A percentile compares a stretch with the other conserved stretches of the same genome.
These are phyloP conservation scores for Hypoxylon sp. DNA, from an alignment of 2,329 filamentous ascomycete species.

Conservation along the genomic window DNA sequence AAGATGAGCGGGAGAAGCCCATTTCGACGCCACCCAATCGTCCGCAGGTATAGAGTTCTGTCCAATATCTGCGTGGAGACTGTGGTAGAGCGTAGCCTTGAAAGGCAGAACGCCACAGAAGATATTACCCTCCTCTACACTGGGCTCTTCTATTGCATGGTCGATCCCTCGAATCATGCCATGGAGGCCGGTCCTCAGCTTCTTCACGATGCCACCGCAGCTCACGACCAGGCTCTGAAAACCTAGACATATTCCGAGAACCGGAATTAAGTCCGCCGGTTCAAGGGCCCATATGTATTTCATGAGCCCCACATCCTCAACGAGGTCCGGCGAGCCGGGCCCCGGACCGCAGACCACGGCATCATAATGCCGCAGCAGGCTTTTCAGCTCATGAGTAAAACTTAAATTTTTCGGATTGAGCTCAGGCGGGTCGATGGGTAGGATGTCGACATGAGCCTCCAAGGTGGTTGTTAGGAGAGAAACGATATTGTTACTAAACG, in stretches of 20 bases:
- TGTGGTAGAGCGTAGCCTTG: slow-evolving; percentile 82
- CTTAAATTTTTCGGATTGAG: slow-evolving; percentile 57
- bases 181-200: slow-evolving; percentile 80
- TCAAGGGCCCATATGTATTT: slow-evolving; percentile 77
- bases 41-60: slow-evolving; percentile 56
- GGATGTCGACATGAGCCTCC: slow-evolving; percentile 73
- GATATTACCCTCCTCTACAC: slow-evolving; percentile 64
- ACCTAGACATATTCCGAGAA: slow-evolving; percentile 89
- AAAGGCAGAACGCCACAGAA: slow-evolving; percentile 73
- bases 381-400: slow-evolving; percentile 61
- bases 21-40: slow-evolving; percentile 57
- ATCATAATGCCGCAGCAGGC: slow-evolving; percentile 73
- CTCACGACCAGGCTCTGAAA: slow-evolving; percentile 84
- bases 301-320: slow-evolving; percentile 86
- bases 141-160: slow-evolving; percentile 57
- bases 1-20: slow-evolving; percentile 54
- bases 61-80: slow-evolving; percentile 67
- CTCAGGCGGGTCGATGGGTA: slow-evolving; percentile 76
- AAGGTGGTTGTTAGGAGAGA: slow-evolving; percentile 80
- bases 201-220: slow-evolving; percentile 74
- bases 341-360: slow-evolving; percentile 92
- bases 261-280: slow-evolving; percentile 73
- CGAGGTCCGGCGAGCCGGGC: slow-evolving; percentile 80
- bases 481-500: slow-evolving; percentile 95
- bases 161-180: slow-evolving; percentile 80